Evolutionary conservation across 73 alveolate genomes (phyloP), one percentile per base, ranked within the genome.

Genomic region (Paraurostyla sp.): DNA sequence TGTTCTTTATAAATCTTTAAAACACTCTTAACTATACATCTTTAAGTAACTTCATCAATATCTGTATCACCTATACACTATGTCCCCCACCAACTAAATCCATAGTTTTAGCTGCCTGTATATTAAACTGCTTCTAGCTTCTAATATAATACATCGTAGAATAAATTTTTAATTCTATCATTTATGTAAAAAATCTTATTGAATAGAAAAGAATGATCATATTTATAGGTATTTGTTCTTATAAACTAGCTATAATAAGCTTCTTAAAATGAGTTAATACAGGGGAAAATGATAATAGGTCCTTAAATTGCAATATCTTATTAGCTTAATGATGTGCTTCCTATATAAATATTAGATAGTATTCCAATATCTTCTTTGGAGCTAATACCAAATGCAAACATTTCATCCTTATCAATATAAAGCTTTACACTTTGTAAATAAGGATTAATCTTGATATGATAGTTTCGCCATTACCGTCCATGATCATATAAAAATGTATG

Each of bases 341-440:
- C 76, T 27, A 59, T 3, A 11, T 7, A 27, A 15, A 59, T 27
- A 23, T 43, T 59, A 11, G 3, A 23, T 25, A 59, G 42, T 15
- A 6, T 35, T 54, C 69, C 69, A 54, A 54, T 54, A 27, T 54
- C 69, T n/a, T n/a, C n/a, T n/a, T n/a, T n/a, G n/a, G n/a, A n/a
- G n/a, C n/a, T n/a, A n/a, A n/a, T n/a, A n/a, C n/a, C n/a, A n/a
- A n/a, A n/a, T n/a, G n/a, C n/a, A n/a, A n/a, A n/a, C n/a, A n/a
- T n/a, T n/a, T n/a, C n/a, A n/a, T n/a, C n/a, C n/a, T n/a, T n/a
- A n/a, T n/a, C n/a, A n/a, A n/a, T n/a, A n/a, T n/a, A n/a, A n/a
- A n/a, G n/a, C n/a, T n/a, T n/a, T n/a, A n/a, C n/a, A n/a, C n/a
- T n/a, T n/a, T n/a, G n/a, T n/a, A n/a, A n/a, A n/a, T n/a, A n/a